Evolutionary conservation across 2,329 filamentous ascomycete genomes (phyloP).

Genomic region (Cordyceps cateniannulata): DNA sequence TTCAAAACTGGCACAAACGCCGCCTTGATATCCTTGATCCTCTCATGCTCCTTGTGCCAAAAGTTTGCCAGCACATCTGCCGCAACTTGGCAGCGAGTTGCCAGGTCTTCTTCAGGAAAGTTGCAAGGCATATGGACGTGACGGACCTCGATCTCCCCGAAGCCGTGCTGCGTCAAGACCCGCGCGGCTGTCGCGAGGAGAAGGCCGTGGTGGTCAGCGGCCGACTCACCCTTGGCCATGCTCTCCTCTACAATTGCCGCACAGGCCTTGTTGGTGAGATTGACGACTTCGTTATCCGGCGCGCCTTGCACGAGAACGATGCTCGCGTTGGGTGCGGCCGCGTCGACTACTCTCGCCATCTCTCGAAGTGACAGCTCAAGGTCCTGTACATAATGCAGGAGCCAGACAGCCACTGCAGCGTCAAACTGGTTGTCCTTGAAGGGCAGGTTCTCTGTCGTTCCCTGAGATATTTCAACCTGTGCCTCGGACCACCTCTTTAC

Average conservation of each 20-base stretch:
- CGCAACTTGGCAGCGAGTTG: not conserved
- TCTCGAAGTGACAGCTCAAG: conserved; percentile 6
- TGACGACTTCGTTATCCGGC: conserved; percentile 10
- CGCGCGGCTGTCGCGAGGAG: not conserved
- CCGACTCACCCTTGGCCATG: not conserved
- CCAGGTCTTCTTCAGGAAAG: conserved; percentile 1
- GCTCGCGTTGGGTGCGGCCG: conserved; percentile 2
- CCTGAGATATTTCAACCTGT: not conserved
- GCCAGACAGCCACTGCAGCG: conserved; percentile 8
- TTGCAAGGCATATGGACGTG: not conserved
- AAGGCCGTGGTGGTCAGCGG: not conserved
- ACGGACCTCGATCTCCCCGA: not conserved
- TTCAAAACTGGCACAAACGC: not conserved
- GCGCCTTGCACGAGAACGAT: conserved; percentile 12
- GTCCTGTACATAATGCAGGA: conserved; percentile 10
- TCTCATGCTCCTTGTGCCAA: conserved; percentile 7
- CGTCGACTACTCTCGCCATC: conserved; percentile 9
- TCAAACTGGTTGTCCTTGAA: conserved; percentile 5
- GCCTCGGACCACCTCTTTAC: not conserved
- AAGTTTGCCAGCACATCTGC: conserved; percentile 6
- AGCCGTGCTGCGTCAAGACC: not conserved
- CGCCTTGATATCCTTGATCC: not conserved
- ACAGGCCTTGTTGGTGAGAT: conserved; percentile 10
- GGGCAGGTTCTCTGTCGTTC: not conserved
- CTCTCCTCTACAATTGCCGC: not conserved